These are phyloP conservation scores for Kwoniella dendrophila DNA, from an alignment of 768 basidiomycete genomes.

Conservation along the genomic window DNA sequence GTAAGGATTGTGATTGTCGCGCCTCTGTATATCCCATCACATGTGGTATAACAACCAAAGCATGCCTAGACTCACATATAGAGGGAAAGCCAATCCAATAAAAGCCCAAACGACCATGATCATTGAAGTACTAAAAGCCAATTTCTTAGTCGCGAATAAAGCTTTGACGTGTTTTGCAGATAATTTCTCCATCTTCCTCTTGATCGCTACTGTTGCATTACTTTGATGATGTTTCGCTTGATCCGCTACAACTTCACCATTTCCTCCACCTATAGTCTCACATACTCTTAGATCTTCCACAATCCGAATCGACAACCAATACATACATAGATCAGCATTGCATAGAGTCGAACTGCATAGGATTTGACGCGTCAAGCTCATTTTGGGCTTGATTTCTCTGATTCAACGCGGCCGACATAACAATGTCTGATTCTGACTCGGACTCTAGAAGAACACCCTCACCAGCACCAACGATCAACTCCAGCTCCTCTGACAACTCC, in stretches of 20 bases:
- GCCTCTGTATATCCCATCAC: not conserved
- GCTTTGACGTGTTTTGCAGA: constrained; percentile 62
- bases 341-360: too few species aligned
- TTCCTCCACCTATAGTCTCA: constrained; percentile 17
- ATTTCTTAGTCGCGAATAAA: constrained; percentile 66
- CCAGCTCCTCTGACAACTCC: too few species aligned
- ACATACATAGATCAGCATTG: too few species aligned
- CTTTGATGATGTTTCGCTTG: constrained; percentile 56
- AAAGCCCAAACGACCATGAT: constrained; percentile 66
- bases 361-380: too few species aligned
- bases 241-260: constrained; percentile 7
- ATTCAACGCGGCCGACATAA: too few species aligned
- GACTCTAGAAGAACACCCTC: too few species aligned
- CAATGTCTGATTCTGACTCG: too few species aligned
- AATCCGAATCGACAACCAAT: constrained; percentile 60
- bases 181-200: constrained; percentile 58
- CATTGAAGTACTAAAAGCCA: constrained; percentile 69
- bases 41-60: not conserved
- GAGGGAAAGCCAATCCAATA: constrained; percentile 75
- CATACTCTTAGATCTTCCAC: constrained; percentile 60
- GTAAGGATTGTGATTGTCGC: not conserved
- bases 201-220: constrained; percentile 54
- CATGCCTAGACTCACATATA: constrained; percentile 49
- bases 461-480: too few species aligned
- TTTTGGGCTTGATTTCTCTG: too few species aligned